A percentile compares a stretch with the other conserved stretches of the same genome.
Conservation (phyloP, 345 rosid species). For the Eucalyptus urophylla region DNA sequence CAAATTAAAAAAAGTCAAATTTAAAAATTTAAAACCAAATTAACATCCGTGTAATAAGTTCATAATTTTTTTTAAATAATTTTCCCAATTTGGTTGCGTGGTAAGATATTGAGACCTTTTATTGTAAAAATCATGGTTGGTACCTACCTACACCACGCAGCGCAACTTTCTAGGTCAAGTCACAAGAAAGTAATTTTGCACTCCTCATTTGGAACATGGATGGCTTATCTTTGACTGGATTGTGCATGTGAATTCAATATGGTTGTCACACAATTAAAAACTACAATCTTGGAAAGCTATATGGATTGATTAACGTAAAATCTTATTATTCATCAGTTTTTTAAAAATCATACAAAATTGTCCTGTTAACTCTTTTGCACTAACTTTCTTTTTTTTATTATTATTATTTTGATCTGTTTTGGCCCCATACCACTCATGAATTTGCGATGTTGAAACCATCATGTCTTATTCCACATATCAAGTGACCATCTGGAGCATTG, state of each 20-base stretch:
- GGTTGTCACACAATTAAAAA: background rate
- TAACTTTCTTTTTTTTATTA: background rate
- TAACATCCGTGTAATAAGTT: fast-evolving
- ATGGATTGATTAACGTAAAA: background rate
- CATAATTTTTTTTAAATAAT: background rate
- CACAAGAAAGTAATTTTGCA: background rate
- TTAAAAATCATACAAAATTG: background rate
- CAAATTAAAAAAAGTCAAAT: background rate
- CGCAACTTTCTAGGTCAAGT: background rate
- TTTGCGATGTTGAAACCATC: background rate
- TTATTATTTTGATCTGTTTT: background rate
- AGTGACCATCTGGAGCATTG: background rate
- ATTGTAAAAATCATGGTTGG: background rate
- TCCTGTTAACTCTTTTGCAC: background rate
- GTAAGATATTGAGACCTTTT: background rate
- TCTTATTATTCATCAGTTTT: background rate
- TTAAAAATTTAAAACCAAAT: background rate
- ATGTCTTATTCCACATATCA: background rate
- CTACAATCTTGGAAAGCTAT: background rate
- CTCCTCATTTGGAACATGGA: background rate
- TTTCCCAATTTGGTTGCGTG: background rate
- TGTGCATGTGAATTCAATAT: background rate
- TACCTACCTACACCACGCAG: background rate
- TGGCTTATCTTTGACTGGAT: background rate
- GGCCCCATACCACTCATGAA: background rate